Evolutionary conservation across 345 rosid species (phyloP).

Genomic region (Arabidopsis suecica): DNA sequence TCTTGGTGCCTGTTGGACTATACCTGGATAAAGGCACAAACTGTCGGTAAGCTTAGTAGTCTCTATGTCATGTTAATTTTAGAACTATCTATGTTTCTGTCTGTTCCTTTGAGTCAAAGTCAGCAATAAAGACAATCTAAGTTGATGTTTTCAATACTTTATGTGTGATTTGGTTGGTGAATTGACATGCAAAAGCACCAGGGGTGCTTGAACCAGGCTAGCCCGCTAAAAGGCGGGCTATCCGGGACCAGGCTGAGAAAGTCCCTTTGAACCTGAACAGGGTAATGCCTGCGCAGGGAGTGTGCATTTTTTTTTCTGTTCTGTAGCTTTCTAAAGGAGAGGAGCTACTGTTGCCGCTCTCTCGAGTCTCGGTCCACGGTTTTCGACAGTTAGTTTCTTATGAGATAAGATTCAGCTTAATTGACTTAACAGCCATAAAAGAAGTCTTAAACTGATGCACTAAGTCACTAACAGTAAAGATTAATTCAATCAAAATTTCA

Average conservation of each 20-base stretch:
- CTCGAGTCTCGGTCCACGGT: constrained; percentile 15
- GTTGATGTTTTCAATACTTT: constrained; percentile 32
- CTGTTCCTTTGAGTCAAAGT: constrained; percentile 31
- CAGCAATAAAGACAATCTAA: constrained; percentile 49
- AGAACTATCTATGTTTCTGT: constrained; percentile 49
- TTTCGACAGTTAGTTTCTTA: constrained; percentile 11
- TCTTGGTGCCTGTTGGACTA: constrained; percentile 23
- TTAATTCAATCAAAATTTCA: background rate
- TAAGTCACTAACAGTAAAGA: constrained; percentile 2
- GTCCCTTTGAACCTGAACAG: constrained; percentile 99
- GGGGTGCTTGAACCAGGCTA: constrained; percentile 90
- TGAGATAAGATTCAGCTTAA: background rate
- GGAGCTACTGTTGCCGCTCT: constrained; percentile 43
- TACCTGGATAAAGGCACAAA: constrained; percentile 29
- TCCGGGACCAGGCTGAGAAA: constrained; percentile 89
- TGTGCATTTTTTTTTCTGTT: constrained; percentile 66
- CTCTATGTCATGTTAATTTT: constrained; percentile 42
- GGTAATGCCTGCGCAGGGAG: constrained; percentile 99
- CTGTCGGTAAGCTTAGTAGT: constrained; percentile 66
- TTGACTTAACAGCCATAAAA: background rate
- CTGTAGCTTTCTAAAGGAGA: constrained; percentile 54
- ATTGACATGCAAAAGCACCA: constrained; percentile 81
- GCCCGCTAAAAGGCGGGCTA: constrained; percentile 35
- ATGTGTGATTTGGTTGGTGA: background rate
- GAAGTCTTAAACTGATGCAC: constrained; percentile 9